Conservation (phyloP, 2,329 filamentous ascomycete species). For the Elsinoe arachidis region DNA sequence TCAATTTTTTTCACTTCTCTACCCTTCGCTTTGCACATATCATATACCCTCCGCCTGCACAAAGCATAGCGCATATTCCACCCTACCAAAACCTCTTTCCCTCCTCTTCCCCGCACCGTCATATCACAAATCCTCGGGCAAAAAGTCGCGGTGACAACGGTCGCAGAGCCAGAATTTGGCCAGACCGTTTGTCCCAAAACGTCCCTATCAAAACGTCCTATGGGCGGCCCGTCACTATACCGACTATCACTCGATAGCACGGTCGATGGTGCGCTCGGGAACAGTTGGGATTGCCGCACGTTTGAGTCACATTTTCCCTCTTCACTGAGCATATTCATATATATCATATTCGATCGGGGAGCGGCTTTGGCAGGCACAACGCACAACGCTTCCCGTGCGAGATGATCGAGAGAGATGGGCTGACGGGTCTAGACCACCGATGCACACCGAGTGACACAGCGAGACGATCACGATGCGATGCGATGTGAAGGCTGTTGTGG, state of each 20-base stretch:
- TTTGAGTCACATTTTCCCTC: not conserved
- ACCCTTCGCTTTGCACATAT: constrained; percentile 11
- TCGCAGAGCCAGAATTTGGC: not conserved
- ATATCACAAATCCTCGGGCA: not conserved
- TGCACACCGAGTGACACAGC: not conserved
- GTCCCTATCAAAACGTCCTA: not conserved
- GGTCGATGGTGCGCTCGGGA: not conserved
- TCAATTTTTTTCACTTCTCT: not conserved
- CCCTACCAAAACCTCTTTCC: not conserved
- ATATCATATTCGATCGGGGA: too few species aligned
- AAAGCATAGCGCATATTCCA: constrained; percentile 3
- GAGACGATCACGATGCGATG: too few species aligned
- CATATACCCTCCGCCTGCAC: constrained; percentile 11
- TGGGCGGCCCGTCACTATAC: not conserved
- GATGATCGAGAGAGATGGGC: too few species aligned
- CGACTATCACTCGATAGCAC: not conserved
- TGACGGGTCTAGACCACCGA: too few species aligned
- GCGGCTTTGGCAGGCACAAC: too few species aligned
- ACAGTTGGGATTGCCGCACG: not conserved
- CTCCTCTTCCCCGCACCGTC: not conserved
- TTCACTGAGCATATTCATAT: not conserved
- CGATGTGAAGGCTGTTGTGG: too few species aligned
- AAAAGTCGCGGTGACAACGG: not conserved
- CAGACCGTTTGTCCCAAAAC: not conserved
- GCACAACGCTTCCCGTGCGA: constrained; percentile 1